Percentiles rank a stretch among this genome's conserved stretches.
Evolutionary conservation across 2,329 filamentous ascomycete genomes (phyloP).

Genomic region (Neofusicoccum ribis): DNA sequence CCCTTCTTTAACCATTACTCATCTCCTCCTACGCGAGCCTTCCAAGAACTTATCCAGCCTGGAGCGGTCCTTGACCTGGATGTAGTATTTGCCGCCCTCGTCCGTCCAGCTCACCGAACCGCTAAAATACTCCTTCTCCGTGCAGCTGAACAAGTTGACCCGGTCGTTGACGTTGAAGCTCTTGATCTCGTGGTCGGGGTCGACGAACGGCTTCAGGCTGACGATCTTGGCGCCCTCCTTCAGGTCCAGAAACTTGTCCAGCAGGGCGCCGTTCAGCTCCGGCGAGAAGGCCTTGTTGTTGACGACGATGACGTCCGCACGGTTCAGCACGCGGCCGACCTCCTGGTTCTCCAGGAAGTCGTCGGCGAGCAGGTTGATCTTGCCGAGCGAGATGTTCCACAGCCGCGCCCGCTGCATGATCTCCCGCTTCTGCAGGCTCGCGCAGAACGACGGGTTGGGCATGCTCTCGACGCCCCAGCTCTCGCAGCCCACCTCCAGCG

Average conservation of each 20-base stretch:
- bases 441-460: slow-evolving; percentile 82
- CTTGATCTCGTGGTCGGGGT: slow-evolving; percentile 77
- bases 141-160: slow-evolving; percentile 34
- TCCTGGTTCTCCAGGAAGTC: slow-evolving; percentile 76
- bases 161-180: slow-evolving; percentile 73
- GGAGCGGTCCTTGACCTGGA: slow-evolving; percentile 19
- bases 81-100: slow-evolving; percentile 74
- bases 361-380: slow-evolving; percentile 76
- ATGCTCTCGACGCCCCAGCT: slow-evolving; percentile 98
- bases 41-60: slow-evolving; percentile 15
- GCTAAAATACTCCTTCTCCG: slow-evolving; percentile 70
- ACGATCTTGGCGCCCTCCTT: slow-evolving; percentile 89
- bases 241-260: slow-evolving; percentile 88
- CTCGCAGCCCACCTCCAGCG: slow-evolving; percentile 88
- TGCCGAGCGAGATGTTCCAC: slow-evolving; percentile 82
- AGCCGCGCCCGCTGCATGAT: slow-evolving; percentile 74
- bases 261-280: slow-evolving; percentile 78
- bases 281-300: slow-evolving; percentile 98
- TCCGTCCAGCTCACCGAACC: slow-evolving; percentile 87
- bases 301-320: slow-evolving; percentile 92
- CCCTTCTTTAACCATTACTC: not conserved
- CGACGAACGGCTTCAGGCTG: slow-evolving; percentile 88
- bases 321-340: slow-evolving; percentile 72
- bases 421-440: slow-evolving; percentile 76
- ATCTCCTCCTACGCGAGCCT: slow-evolving; percentile 5